Evolutionary conservation across 129 eudicot species (phyloP), one percentile per base, ranked within the genome.

Genomic region (Erigeron canadensis): DNA sequence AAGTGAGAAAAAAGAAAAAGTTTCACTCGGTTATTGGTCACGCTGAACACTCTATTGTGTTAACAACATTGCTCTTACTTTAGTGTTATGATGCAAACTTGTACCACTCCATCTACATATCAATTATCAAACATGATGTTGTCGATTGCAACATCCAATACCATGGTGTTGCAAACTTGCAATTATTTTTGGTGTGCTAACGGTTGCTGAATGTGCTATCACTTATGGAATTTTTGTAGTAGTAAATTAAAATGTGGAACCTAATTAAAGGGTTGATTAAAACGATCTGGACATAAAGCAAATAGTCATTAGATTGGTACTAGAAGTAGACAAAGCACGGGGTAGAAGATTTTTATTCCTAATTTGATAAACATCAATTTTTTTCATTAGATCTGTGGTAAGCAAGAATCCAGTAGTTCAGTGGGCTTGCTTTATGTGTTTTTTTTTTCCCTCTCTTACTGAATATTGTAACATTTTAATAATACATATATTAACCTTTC

Each of bases 271-370:
- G 23, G 39, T 67, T 67, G 67, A 37, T 76, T 59, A 47, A 56
- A 65, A 69, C 38, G 55, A 61, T 48, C 10, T 40, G 46, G 57
- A 39, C 16, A 60, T 39, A 77, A 77, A 48, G 64, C 28, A 77
- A 47, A 70, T 55, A 63, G 56, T 61, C 56, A 40, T 43, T 47
- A 39, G 58, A 70, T 70, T 77, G 66, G 43, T 70, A 77, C 65
- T 50, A 60, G 81, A 62, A 16, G 44, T 63, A 51, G 81, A 77
- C 81, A 71, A 70, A 71, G 77, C 77, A 77, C 70, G 81, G 77
- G 71, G 65, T 70, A 41, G 23, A 70, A 75, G 81, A 70, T 77
- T 44, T 15, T 77, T 51, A 77, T 51, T 70, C 81, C 65, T 67
- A 51, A 70, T 63, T 56, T 66, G 67, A 75, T 60, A 63, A 62